Conservation (phyloP, 192 early-diverging fungal species). For the Martensiomyces pterosporus region DNA sequence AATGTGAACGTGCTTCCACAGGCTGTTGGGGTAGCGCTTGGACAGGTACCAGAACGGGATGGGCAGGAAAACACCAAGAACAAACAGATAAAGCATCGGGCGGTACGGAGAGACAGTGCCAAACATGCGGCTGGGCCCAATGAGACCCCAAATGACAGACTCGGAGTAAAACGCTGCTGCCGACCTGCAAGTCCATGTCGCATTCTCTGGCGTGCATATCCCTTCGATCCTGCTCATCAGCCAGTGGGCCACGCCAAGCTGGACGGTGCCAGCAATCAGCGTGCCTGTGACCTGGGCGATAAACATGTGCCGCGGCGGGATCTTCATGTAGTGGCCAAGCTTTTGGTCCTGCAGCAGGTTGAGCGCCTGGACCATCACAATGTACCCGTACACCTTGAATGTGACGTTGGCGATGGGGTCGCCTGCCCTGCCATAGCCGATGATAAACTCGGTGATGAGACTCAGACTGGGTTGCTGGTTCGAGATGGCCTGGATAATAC, state of each 20-base stretch:
- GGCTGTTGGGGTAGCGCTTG: constrained; percentile 49
- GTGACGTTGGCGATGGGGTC: constrained; percentile 65
- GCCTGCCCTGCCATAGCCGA: constrained; percentile 64
- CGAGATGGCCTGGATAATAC: constrained; percentile 48
- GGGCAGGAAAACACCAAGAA: constrained; percentile 58
- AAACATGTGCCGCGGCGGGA: constrained; percentile 67
- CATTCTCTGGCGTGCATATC: constrained; percentile 42
- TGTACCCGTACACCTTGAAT: constrained; percentile 73
- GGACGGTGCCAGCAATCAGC: constrained; percentile 54
- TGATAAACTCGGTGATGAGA: constrained; percentile 25
- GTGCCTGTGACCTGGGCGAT: constrained; percentile 61
- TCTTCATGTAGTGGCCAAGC: constrained; percentile 64
- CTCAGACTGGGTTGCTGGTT: background rate
- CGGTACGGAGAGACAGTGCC: constrained; percentile 48
- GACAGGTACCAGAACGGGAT: constrained; percentile 56
- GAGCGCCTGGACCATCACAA: constrained; percentile 60
- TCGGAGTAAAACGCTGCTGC: constrained; percentile 53
- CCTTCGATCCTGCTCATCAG: constrained; percentile 45
- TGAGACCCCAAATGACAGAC: constrained; percentile 64
- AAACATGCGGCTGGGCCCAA: constrained; percentile 58
- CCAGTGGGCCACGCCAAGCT: constrained; percentile 55
- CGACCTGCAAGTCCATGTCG: constrained; percentile 55
- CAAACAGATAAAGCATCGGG: constrained; percentile 13
- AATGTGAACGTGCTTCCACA: constrained; percentile 55
- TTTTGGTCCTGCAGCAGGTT: constrained; percentile 55